Evolutionary conservation across 495 filamentous ascomycete species (phyloP).

Genomic region (Parathielavia appendiculata): DNA sequence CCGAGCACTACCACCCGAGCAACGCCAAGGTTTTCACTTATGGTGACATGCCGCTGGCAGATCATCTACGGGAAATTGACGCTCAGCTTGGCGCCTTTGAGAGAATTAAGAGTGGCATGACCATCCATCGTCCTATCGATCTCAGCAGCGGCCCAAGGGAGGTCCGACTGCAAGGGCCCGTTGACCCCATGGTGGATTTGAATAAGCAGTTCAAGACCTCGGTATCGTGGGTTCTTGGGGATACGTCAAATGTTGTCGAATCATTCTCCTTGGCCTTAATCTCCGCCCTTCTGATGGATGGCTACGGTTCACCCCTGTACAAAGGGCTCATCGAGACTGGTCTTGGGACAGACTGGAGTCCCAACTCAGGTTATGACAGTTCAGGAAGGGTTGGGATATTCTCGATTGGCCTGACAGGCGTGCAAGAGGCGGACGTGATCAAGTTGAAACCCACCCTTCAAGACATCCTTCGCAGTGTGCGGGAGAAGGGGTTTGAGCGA

Average conservation of each 20-base stretch:
- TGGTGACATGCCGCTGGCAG: slow-evolving; percentile 79
- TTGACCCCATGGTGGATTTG: slow-evolving; percentile 80
- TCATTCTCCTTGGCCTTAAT: slow-evolving; percentile 78
- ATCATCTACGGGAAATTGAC: slow-evolving; percentile 74
- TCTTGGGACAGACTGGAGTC: slow-evolving; percentile 84
- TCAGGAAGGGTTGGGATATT: slow-evolving; percentile 74
- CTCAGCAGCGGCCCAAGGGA: slow-evolving; percentile 60
- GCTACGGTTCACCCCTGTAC: slow-evolving; percentile 93
- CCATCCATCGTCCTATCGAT: slow-evolving; percentile 70
- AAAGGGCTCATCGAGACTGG: slow-evolving; percentile 85
- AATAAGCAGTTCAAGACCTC: slow-evolving; percentile 91
- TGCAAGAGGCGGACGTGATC: slow-evolving; percentile 69
- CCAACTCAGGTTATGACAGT: slow-evolving; percentile 85
- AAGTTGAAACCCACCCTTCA: slow-evolving; percentile 69
- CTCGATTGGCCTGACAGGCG: slow-evolving; percentile 83
- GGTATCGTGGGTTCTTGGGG: slow-evolving; percentile 83
- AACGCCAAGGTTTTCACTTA: slow-evolving; percentile 95
- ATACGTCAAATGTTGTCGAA: slow-evolving; percentile 74
- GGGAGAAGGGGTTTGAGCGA: slow-evolving; percentile 72
- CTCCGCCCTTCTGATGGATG: slow-evolving; percentile 78
- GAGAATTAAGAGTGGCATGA: slow-evolving; percentile 59
- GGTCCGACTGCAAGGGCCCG: slow-evolving; percentile 70
- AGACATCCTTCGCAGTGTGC: slow-evolving; percentile 59
- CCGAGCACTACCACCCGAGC: slow-evolving; percentile 90
- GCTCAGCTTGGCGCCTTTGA: slow-evolving; percentile 65